A percentile compares a stretch with the other conserved stretches of the same genome.
These are phyloP conservation scores for Eleusine indica DNA, from an alignment of 176 grass and related monocot genomes.

Conservation along the genomic window DNA sequence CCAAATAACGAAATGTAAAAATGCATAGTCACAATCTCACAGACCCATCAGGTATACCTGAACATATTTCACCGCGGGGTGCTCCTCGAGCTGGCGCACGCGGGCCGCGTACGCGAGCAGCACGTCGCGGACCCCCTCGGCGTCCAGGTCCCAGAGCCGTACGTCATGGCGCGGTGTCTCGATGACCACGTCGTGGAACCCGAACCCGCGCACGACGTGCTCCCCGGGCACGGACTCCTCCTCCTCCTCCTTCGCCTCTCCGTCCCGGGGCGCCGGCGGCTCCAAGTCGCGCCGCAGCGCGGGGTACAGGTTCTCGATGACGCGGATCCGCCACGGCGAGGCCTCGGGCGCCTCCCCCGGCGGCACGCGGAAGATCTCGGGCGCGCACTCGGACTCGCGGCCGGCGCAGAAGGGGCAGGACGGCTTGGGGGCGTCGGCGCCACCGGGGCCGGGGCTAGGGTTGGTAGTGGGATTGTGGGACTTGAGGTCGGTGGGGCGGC, in stretches of 20 bases:
- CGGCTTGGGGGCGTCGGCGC: conserved; percentile 28
- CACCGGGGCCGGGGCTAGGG: conserved; percentile 40
- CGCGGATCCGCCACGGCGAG: conserved; percentile 74
- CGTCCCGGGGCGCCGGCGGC: conserved; percentile 22
- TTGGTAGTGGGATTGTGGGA: conserved; percentile 49
- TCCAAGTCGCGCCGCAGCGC: conserved; percentile 73
- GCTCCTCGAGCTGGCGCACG: conserved; percentile 61
- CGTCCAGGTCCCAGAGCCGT: conserved; percentile 65
- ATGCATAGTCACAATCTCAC: too few relatives aligned
- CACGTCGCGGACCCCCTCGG: conserved; percentile 62
- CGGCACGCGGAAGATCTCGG: conserved; percentile 87
- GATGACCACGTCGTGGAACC: conserved; percentile 98
- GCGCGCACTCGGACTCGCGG: conserved; percentile 84
- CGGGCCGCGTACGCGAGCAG: conserved; percentile 68
- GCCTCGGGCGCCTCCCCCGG: conserved; percentile 5
- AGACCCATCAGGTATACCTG: conserved; percentile 50
- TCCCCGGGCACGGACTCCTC: conserved; percentile 17
- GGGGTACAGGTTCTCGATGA: conserved; percentile 94
- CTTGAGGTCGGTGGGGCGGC: conserved; percentile 94
- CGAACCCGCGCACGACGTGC: conserved; percentile 59
- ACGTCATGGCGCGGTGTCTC: conserved; percentile 88
- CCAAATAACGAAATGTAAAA: not conserved
- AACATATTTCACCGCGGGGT: conserved; percentile 81
- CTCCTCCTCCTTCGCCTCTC: not conserved
- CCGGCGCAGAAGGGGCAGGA: conserved; percentile 93